Conservation (phyloP, 2,329 filamentous ascomycete genomes). For the Cryphonectria carpinicola region DNA sequence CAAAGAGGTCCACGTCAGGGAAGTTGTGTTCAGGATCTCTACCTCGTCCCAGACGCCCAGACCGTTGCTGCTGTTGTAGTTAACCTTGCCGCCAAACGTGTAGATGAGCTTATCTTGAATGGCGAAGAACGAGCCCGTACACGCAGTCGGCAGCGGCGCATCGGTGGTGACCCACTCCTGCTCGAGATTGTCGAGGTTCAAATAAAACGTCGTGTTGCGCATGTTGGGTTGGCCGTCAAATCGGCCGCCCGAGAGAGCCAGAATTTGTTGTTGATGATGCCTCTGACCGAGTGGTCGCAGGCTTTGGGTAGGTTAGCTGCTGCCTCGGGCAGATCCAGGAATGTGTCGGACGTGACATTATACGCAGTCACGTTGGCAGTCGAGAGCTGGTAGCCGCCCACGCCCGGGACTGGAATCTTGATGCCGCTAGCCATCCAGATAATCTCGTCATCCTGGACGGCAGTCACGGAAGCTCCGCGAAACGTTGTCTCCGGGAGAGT, state of each 20-base stretch:
- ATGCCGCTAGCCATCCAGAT: conserved; percentile 46
- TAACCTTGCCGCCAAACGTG: conserved; percentile 44
- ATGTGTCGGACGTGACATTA: conserved; percentile 35
- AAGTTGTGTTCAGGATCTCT: conserved; percentile 28
- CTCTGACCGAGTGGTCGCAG: conserved; percentile 40
- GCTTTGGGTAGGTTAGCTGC: conserved; percentile 38
- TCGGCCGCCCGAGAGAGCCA: conserved; percentile 43
- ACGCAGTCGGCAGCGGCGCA: conserved; percentile 41
- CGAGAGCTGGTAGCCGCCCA: conserved; percentile 32
- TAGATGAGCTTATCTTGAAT: conserved; percentile 38
- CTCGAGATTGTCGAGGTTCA: conserved; percentile 37
- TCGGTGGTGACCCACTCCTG: conserved; percentile 37
- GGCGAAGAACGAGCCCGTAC: conserved; percentile 40
- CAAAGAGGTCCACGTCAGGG: conserved; percentile 25
- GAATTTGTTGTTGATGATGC: conserved; percentile 39
- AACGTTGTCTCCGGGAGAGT: conserved; percentile 36
- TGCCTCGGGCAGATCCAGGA: conserved; percentile 35
- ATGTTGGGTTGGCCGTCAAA: conserved; percentile 37
- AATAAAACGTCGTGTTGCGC: conserved; percentile 40
- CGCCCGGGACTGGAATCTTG: conserved; percentile 31
- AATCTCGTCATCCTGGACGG: conserved; percentile 34
- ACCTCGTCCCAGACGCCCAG: conserved; percentile 29
- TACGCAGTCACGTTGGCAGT: conserved; percentile 39
- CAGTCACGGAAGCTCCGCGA: conserved; percentile 40
- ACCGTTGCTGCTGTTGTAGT: conserved; percentile 28